A percentile compares a stretch with the other conserved stretches of the same genome.
Evolutionary conservation across 225 moss, liverwort and hornwort genomes (phyloP).

Genomic region (Ulota crispa): DNA sequence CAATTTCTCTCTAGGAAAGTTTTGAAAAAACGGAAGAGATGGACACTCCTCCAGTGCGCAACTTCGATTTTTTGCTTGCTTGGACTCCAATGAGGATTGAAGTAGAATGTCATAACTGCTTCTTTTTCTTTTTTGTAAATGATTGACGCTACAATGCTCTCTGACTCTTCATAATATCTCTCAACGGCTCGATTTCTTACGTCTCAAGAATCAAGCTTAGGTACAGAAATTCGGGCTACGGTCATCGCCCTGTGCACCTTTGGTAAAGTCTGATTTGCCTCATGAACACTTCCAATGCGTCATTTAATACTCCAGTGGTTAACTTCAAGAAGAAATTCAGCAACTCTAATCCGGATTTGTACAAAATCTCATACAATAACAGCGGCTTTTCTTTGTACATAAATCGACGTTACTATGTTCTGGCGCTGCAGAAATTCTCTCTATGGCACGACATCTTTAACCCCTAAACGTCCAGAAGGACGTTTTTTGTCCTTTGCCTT

Average conservation of each 20-base stretch:
- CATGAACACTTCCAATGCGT: not conserved
- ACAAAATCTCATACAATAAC: not conserved
- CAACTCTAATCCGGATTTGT: not conserved
- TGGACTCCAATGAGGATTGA: not conserved
- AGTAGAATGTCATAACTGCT: not conserved
- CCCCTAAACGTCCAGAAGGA: too few species aligned
- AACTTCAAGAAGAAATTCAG: not conserved
- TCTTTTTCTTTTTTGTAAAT: constrained; percentile 13
- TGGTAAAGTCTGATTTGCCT: not conserved
- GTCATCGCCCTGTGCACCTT: not conserved
- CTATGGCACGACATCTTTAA: not conserved
- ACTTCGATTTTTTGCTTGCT: not conserved
- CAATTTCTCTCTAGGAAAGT: not conserved
- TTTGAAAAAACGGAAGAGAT: not conserved
- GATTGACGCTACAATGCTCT: not conserved
- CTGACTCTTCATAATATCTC: not conserved
- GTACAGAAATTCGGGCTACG: not conserved
- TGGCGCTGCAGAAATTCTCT: not conserved
- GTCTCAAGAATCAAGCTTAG: not conserved
- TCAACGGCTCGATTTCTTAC: not conserved
- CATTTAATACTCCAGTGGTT: not conserved
- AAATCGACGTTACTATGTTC: not conserved
- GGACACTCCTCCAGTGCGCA: not conserved
- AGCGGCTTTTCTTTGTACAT: not conserved
- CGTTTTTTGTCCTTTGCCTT: too few species aligned